Base-by-base conservation (phyloP, 2,329 filamentous ascomycete species). In the Lachnellula willkommii region DNA sequence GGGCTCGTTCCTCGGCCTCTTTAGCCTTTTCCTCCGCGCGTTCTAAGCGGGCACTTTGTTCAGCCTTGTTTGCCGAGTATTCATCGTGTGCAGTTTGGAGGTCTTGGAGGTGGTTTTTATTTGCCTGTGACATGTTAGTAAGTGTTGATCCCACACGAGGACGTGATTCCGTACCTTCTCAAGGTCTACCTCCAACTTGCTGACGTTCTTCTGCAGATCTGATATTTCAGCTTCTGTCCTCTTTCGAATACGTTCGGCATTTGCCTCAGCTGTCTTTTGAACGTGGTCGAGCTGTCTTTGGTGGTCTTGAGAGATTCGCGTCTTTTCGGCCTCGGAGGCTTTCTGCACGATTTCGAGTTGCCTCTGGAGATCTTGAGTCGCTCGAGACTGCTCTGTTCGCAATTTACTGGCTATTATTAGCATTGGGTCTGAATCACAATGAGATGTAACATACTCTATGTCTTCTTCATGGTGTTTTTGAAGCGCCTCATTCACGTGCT, bases 391-490 rank as follows among this genome's bases (percentile, higher is more conserved):
- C 57, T 65, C 68, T n/a, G 60, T 52, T 52, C 60, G 61, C 45
- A 69, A 46, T 60, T 69, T 69, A 32, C 68, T 70, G 47, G 1
- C 22, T 9, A 17, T 52, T 42, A 58, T 70, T 55, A 68, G 60
- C 51, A 49, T 22, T 42, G 32, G 50, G 14, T 17, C 15, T 17
- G 11, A 12, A 35, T 11, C 5, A 5, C 9, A 28, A 46, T 37
- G 22, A 20, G 20, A 42, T 17, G 8, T 14, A 15, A 72, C 74
- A 63, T 75, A 81, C 69, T 76, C 77, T 6, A 87, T 62, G 54
- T 90, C 86, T 39, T 83, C 79, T 52, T 87, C 83, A 65, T 94
- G 88, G 36, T 84, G 80, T 47, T 78, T 78, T 63, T 90, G 88
- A 17, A 92, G 74, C 7, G 81, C 80, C 50, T 93, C 86, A 54